Base-by-base conservation (phyloP, 106 monocot species). In the Allium sativum region DNA sequence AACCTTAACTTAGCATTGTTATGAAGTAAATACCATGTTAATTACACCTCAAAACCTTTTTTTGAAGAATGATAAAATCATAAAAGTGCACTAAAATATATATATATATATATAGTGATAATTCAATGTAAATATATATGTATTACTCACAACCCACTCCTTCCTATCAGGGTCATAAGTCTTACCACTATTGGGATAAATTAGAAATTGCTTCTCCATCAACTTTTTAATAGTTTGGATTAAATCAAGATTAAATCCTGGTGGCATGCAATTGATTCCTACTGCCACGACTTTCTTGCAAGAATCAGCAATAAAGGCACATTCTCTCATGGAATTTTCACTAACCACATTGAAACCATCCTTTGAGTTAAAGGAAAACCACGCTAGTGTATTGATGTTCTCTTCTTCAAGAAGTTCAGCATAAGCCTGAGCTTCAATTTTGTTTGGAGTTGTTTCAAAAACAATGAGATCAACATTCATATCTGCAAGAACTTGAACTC, bases 181-280 rank as follows among this genome's bases (percentile, higher is more conserved):
- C 68, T 95, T 86, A 6, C 94, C 94, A 60, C 94, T 95, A 69
- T 95, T 95, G 40, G 94, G 89, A 76, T 95, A 95, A 40, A 95
- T 72, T 66, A 95, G 44, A 60, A 95, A 89, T 40, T 86, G 89
- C 60, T 95, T 95, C 8, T 75, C 67, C 10, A 83, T 95, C 40
- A 76, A 77, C 90, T 95, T 57, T 57, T 57, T 57, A 7, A 86
- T 59, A 54, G 86, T 78, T 21, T 73, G 70, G 65, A 92, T 68
- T 42, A 86, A 70, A 7, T 57, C 61, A 42, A 83, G 83, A 65
- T 86, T 76, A 67, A 76, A 86, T 76, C 83, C 78, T 0, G 86
- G 91, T 63, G 91, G 80, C 14, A 86, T 86, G 52, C 91, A 86
- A 68, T 86, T 92, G 53, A 86, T 78, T 58, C 91, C 91, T 63